Base-by-base conservation (phyloP, 192 early-diverging fungal species). In the Phlyctochytrium arcticum region DNA sequence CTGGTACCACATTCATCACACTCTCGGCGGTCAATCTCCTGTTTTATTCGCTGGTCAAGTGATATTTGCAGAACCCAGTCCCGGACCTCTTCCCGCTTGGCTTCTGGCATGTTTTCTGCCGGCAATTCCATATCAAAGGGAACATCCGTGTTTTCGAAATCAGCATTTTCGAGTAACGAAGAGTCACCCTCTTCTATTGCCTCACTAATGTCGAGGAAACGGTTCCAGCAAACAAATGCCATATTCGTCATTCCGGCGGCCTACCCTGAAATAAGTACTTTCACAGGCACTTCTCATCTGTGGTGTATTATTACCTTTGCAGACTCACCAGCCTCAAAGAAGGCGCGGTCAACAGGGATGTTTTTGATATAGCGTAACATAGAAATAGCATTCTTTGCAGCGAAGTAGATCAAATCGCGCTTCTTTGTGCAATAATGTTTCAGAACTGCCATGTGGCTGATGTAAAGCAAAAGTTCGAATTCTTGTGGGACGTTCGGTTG, bases 31-130 rank as follows among this genome's bases (percentile, higher is more conserved):
- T 83, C 79, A n/a, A 84, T 47, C 55, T 86, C 85, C 57, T 79
- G 83, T 26, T 75, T 77, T 31, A 84, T 72, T 53, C 80, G 81
- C 58, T 80, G 78, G 55, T 85, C 83, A 6, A 86, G 65, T 12
- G 85, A 86, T 21, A 84, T 67, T 60, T 86, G 83, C 10, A 86
- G 71, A 9, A 86, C 81, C 85, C 85, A 86, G 67, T 86, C 85
- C 34, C 85, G 72, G 19, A 86, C 80, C 37, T 72, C 75, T 59
- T 86, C 85, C n/a, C 80, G 56, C 36, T 78, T 78, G 33, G 66
- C 62, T 39, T 85, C 78, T 30, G 17, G 23, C 54, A 37, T 49
- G 50, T 77, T 80, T 48, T 82, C 75, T 4, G 62, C 31, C 3
- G 80, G 80, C 3, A 85, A 69, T 21, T 75, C 65, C 5, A 85